Evolutionary conservation across 75 land plant species (phyloP), one percentile per base, ranked within the genome.

Genomic region (Cunninghamia lanceolata): DNA sequence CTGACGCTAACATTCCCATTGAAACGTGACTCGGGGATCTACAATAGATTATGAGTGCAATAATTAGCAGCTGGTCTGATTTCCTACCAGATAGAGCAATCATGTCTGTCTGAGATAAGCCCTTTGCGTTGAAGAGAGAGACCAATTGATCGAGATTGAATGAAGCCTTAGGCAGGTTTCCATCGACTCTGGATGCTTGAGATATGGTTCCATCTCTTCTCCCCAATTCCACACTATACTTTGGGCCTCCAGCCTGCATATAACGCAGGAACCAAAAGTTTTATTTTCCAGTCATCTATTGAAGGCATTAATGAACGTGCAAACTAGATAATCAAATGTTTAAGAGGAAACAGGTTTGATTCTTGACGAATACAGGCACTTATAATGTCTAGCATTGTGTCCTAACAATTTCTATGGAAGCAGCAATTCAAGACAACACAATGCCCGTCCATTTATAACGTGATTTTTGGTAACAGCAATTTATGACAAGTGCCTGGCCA

Each of bases 11-110:
- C 15, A 74, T 16, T 34, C 3, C 13, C 14, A 36, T 74, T 74
- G 16, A 71, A 43, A 32, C 74, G 9, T 43, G 8, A 43, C 46
- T 43, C 5, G 8, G 46, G 46, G 46, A 43, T 43, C 30, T 45
- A n/a, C 17, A 80, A 43, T 13, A 21, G 28, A 78, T 0, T 19
- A 39, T 38, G 77, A 35, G 39, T 28, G 16, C 32, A n/a, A 68
- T 28, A 39, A 9, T 30, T 30, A 47, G 2, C 9, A 38, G 28
- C 4, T 34, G 36, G 79, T n/a, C 39, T 3, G 19, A 25, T 17
- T 38, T n/a, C 25, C 7, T 73, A 94, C 95, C 96, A 43, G 94
- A 94, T 47, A 95, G 87, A 17, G 93, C 94, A 38, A 95, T 76
- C 93, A 95, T 89, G 70, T 95, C 96, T 14, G 71, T 76, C 38